A percentile compares a stretch with the other conserved stretches of the same genome.
phyloP scores from a whole-genome alignment of 164 flowering plant genomes.

The Sextonia rubra region DNA sequence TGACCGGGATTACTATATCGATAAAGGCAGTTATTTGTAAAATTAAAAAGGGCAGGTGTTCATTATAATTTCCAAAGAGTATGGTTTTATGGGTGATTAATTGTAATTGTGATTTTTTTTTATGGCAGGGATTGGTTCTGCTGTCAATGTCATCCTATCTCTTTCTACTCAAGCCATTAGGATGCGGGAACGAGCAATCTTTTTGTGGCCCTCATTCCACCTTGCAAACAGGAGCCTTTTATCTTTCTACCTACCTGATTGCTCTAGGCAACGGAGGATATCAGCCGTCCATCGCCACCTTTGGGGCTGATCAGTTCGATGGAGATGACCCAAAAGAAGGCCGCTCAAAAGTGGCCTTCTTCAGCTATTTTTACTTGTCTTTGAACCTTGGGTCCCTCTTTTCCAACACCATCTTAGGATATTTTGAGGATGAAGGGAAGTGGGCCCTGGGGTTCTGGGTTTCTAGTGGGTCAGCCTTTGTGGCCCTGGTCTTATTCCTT shows the following conservation, averaged over 20 bases:
- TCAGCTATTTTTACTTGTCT: constrained; percentile 90
- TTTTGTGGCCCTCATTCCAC: constrained; percentile 55
- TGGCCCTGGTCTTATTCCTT: constrained; percentile 65
- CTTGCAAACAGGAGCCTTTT: constrained; percentile 49
- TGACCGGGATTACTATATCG: too few relatives aligned
- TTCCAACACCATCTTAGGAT: constrained; percentile 77
- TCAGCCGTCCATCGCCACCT: constrained; percentile 90
- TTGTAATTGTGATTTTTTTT: constrained; percentile 1
- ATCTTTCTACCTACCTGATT: constrained; percentile 65
- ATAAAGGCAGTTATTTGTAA: too few relatives aligned
- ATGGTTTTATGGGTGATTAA: too few relatives aligned
- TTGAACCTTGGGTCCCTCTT: constrained; percentile 81
- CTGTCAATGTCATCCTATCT: constrained; percentile 59
- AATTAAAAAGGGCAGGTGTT: too few relatives aligned
- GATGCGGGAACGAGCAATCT: constrained; percentile 48
- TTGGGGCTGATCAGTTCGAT: constrained; percentile 94
- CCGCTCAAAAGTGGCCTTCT: constrained; percentile 69
- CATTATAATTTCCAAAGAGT: too few relatives aligned
- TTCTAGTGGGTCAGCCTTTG: constrained; percentile 63
- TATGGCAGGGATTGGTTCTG: constrained; percentile 59
- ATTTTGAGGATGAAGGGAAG: constrained; percentile 77
- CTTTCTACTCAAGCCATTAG: constrained; percentile 66
- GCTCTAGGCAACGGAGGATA: constrained; percentile 96
- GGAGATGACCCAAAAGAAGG: constrained; percentile 65
- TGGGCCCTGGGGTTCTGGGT: constrained; percentile 92